A percentile compares a stretch with the other conserved stretches of the same genome.
Evolutionary conservation across 176 grass and related monocot species (phyloP).

Genomic region (Oryza glaberrima): DNA sequence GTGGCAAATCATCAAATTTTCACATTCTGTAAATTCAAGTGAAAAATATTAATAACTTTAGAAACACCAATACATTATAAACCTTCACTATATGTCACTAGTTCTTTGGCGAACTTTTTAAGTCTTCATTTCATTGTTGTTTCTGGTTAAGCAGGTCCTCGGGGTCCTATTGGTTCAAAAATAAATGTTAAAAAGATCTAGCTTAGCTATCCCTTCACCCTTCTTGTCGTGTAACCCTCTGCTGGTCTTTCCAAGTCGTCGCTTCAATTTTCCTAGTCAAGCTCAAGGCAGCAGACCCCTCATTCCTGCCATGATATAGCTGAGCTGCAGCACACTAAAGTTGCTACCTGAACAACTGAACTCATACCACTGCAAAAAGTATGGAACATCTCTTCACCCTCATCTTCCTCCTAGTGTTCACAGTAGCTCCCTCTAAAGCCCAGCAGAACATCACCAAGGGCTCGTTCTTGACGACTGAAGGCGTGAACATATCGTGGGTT

Average conservation of each 20-base stretch:
- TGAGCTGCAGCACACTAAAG: background rate
- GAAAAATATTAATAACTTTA: too few species aligned
- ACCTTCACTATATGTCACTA: background rate
- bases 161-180: background rate
- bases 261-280: background rate
- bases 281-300: background rate
- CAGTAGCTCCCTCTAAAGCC: background rate
- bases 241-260: background rate
- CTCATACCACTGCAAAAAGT: background rate
- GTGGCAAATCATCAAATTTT: background rate
- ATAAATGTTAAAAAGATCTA: background rate
- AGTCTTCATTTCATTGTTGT: background rate
- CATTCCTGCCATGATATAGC: background rate
- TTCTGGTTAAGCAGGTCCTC: background rate
- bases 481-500: background rate
- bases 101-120: too few species aligned
- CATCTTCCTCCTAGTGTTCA: background rate
- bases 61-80: too few species aligned
- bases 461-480: background rate
- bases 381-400: background rate
- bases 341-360: background rate
- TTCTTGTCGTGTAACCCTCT: background rate
- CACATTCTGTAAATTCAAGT: too few species aligned
- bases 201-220: background rate
- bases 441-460: conserved; percentile 6